Evolutionary conservation across 2,329 filamentous ascomycete genomes (phyloP).

Genomic region (Cryphonectria carpinicola): DNA sequence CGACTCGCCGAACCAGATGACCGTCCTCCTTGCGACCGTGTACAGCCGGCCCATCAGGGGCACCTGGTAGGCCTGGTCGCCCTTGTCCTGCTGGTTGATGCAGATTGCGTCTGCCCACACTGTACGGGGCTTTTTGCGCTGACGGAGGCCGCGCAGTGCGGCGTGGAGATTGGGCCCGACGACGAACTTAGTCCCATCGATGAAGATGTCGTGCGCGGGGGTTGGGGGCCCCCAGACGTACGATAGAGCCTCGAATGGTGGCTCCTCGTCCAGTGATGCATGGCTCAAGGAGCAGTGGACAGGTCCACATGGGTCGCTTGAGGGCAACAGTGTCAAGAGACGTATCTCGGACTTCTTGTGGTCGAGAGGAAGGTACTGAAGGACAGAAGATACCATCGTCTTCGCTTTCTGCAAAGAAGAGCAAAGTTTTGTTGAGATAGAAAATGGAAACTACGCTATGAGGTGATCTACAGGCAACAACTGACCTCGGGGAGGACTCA

Average conservation of each 20-base stretch:
- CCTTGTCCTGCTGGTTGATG: constrained; percentile 10
- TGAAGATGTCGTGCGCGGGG: not conserved
- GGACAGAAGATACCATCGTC: not conserved
- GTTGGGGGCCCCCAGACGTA: constrained; percentile 14
- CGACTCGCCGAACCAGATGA: constrained; percentile 21
- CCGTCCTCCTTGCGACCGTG: not conserved
- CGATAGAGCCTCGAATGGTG: constrained; percentile 13
- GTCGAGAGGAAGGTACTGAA: constrained; percentile 3
- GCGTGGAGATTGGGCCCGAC: not conserved
- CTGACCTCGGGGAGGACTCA: not conserved
- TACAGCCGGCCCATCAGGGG: constrained; percentile 17
- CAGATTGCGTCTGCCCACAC: constrained; percentile 38
- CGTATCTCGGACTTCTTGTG: constrained; percentile 1
- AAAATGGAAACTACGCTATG: not conserved
- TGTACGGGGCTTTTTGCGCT: not conserved
- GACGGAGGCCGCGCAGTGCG: not conserved
- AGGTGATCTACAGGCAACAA: not conserved
- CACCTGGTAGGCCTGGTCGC: constrained; percentile 18
- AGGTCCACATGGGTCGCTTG: not conserved
- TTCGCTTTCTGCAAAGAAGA: not conserved
- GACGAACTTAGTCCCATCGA: not conserved
- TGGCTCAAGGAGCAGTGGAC: constrained; percentile 4
- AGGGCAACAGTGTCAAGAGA: not conserved
- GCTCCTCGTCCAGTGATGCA: not conserved
- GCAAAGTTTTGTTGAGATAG: too few relatives aligned